Evolutionary conservation across 768 basidiomycete species (phyloP).

Genomic region (Leccinum rimulosum): DNA sequence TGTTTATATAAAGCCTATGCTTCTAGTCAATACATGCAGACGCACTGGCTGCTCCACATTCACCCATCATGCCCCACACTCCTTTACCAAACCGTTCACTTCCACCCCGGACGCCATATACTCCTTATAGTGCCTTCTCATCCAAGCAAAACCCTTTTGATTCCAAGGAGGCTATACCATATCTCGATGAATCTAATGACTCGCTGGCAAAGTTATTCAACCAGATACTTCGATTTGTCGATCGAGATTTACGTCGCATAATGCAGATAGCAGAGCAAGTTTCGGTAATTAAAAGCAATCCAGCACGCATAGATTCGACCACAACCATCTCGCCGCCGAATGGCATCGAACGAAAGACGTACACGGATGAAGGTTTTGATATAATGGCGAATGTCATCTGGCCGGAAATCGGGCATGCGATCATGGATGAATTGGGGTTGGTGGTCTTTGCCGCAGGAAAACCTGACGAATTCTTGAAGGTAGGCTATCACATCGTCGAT

Average conservation of each 20-base stretch:
- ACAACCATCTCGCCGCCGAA: background rate
- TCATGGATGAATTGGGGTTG: slow-evolving; percentile 82
- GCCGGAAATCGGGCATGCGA: slow-evolving; percentile 75
- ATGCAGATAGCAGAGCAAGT: slow-evolving; percentile 77
- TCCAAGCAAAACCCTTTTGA: slow-evolving; percentile 41
- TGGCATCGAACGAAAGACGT: slow-evolving; percentile 5
- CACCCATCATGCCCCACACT: slow-evolving; percentile 76
- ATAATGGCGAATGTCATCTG: slow-evolving; percentile 88
- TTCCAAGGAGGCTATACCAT: slow-evolving; percentile 34
- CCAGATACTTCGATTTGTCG: slow-evolving; percentile 76
- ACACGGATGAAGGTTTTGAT: slow-evolving; percentile 54
- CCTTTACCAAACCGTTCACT: slow-evolving; percentile 47
- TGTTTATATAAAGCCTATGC: slow-evolving; percentile 1
- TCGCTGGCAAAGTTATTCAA: slow-evolving; percentile 78
- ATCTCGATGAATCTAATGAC: slow-evolving; percentile 66
- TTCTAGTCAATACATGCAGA: slow-evolving; percentile 71
- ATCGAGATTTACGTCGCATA: slow-evolving; percentile 67
- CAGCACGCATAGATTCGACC: slow-evolving; percentile 20
- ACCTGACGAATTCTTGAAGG: slow-evolving; percentile 87
- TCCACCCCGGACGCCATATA: slow-evolving; percentile 55
- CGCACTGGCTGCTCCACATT: slow-evolving; percentile 64
- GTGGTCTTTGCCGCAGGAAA: slow-evolving; percentile 89
- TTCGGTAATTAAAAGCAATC: slow-evolving; percentile 43
- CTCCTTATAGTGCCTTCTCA: slow-evolving; percentile 47
- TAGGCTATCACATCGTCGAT: slow-evolving; percentile 32